Base-by-base conservation (phyloP, 768 basidiomycete genomes). In the Plicaturopsis crispa region DNA sequence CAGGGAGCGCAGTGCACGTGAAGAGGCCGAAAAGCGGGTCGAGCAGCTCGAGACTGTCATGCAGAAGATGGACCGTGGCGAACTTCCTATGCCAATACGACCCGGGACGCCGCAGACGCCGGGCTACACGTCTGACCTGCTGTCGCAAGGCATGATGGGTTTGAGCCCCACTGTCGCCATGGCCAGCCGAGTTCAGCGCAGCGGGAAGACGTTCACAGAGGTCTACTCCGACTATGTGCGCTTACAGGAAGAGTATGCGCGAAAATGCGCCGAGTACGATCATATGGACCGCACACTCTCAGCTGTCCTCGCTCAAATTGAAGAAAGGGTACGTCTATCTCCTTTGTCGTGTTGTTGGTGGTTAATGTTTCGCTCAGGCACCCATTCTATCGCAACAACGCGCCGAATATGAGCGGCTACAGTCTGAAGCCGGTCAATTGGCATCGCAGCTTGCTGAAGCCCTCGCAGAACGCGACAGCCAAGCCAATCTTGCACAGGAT, bases 371-470 rank as follows among this genome's bases (percentile, higher is more conserved):
- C 44, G 20, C 24, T 4, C 46, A 96, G 92, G 91, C 91, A 11
- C 94, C 94, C 6, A 70, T 91, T 18, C 70, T 99, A 6, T 79
- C 84, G 12, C 86, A 94, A 57, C 94, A 97, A 61, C 82, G 88
- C 14, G 67, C 69, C 4, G 93, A 97, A 58, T 92, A 94, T 54
- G 84, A 87, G 47, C 82, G 87, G 13, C 66, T 92, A 8, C 78
- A 80, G 48, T 71, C 74, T 2, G 90, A 94, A 56, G 80, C 87
- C 3, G 65, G 79, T 20, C 80, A 89, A 36, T 78, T 97, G 17
- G 80, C 87, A 2, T 66, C 75, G 10, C 88, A 94, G 45, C 77
- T 97, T 5, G 66, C 88, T 0, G 69, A 77, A 43, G 78, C 84
- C 5, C 68, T 92, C 17, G 52, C 72, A 3, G 85, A 91, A 36